Percentiles rank a stretch among this genome's conserved stretches.
These are phyloP conservation scores for Neurospora discreta DNA, from an alignment of 495 filamentous ascomycete species.

Conservation along the genomic window DNA sequence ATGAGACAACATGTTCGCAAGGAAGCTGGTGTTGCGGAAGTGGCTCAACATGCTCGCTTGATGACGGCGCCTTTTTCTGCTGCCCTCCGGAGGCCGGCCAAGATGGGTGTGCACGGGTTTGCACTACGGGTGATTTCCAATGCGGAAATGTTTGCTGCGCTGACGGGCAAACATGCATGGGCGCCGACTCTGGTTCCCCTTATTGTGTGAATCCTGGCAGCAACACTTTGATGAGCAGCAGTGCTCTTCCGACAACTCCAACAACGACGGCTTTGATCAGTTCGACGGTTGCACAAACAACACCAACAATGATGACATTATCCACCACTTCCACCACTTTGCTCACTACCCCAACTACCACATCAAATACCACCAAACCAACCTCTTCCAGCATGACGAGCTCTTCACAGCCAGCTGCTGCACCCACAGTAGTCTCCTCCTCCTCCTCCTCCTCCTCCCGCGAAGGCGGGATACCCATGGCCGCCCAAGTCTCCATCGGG, in stretches of 20 bases:
- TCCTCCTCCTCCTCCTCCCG: neutral
- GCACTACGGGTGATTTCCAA: constrained; percentile 14
- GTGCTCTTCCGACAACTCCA: neutral
- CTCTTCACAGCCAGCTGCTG: neutral
- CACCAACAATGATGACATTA: neutral
- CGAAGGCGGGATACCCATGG: neutral
- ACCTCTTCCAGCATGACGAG: neutral
- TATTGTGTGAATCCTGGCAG: constrained; percentile 4
- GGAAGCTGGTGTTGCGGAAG: constrained; percentile 15
- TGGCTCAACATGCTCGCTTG: constrained; percentile 6
- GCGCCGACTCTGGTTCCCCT: constrained; percentile 2
- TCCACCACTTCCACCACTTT: neutral
- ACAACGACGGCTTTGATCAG: neutral
- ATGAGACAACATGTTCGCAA: constrained; percentile 11
- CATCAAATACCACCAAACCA: neutral
- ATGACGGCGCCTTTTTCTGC: constrained; percentile 11
- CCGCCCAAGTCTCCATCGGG: constrained; percentile 3
- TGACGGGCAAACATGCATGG: constrained; percentile 9
- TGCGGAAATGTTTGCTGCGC: constrained; percentile 16
- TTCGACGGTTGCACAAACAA: neutral
- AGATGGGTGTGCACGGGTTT: constrained; percentile 8
- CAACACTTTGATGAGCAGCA: neutral
- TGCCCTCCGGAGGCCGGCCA: constrained; percentile 6
- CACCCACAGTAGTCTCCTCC: neutral
- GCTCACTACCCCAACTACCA: neutral